Evolutionary conservation across 2,329 filamentous ascomycete genomes (phyloP).

Genomic region (Zymoseptoria ardabiliae): DNA sequence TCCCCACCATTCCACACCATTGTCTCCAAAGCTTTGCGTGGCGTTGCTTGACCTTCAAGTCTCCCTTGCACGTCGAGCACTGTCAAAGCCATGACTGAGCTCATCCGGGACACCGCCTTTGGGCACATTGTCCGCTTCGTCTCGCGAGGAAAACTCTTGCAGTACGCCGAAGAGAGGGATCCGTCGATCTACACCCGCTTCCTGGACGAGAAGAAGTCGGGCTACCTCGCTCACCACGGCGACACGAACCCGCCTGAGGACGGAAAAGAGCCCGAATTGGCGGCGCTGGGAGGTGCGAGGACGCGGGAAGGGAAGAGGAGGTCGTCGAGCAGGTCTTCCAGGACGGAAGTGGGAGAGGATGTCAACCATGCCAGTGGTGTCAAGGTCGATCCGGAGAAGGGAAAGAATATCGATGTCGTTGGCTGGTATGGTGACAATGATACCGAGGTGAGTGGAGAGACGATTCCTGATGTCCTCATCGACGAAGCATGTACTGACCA

Average conservation of each 20-base stretch:
- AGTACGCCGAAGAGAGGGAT: slow-evolving; percentile 45
- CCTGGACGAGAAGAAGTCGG: slow-evolving; percentile 44
- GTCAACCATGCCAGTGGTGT: slow-evolving; percentile 37
- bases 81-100: slow-evolving; percentile 23
- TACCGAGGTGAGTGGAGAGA: slow-evolving; percentile 19
- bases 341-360: slow-evolving; percentile 18
- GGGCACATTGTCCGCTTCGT: slow-evolving; percentile 41
- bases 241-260: slow-evolving; percentile 32
- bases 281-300: slow-evolving; percentile 18
- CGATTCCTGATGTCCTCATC: slow-evolving; percentile 2
- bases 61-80: not conserved
- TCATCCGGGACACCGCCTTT: slow-evolving; percentile 40
- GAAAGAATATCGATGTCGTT: slow-evolving; percentile 43
- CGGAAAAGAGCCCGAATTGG: slow-evolving; percentile 18
- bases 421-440: slow-evolving; percentile 47
- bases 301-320: slow-evolving; percentile 19
- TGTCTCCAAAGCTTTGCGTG: not conserved
- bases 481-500: not conserved
- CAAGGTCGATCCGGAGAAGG: slow-evolving; percentile 46
- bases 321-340: not conserved
- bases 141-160: slow-evolving; percentile 36
- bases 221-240: slow-evolving; percentile 41
- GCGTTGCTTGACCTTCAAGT: not conserved
- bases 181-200: slow-evolving; percentile 43
- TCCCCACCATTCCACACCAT: not conserved